phyloP scores from a whole-genome alignment of 2,329 filamentous ascomycete species.

The Penicillium palitans region DNA sequence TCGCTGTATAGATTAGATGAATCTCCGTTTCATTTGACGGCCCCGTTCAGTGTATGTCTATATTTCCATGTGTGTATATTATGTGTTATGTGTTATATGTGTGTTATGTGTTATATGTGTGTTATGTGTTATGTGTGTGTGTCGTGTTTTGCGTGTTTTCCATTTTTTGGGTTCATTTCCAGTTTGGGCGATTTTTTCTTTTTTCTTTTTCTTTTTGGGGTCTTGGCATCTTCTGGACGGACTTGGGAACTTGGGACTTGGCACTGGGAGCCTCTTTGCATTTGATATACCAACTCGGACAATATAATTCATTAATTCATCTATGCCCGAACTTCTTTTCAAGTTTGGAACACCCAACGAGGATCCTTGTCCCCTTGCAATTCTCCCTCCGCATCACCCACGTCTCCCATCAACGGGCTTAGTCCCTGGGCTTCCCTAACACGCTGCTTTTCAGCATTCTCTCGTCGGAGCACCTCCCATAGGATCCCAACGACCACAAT shows the following conservation, averaged over 20 bases:
- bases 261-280: background rate
- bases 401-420: conserved; percentile 39
- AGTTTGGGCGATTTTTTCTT: background rate
- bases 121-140: conserved; percentile 24
- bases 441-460: conserved; percentile 58
- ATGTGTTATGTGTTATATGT: conserved; percentile 25
- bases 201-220: background rate
- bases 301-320: background rate
- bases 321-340: conserved; percentile 1
- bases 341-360: conserved; percentile 67
- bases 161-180: conserved; percentile 13
- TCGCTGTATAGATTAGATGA: conserved; percentile 41
- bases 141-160: conserved; percentile 18
- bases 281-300: background rate
- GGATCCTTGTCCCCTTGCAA: conserved; percentile 65
- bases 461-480: conserved; percentile 56
- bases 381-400: conserved; percentile 52
- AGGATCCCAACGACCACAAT: conserved; percentile 54
- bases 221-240: background rate
- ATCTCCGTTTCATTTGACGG: conserved; percentile 36
- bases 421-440: conserved; percentile 44
- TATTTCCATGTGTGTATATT: conserved; percentile 24
- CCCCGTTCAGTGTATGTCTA: conserved; percentile 21
- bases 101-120: conserved; percentile 21
- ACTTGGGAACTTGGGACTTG: background rate